Base-by-base conservation (phyloP, 345 rosid genomes). In the Citrus mangshanensis region DNA sequence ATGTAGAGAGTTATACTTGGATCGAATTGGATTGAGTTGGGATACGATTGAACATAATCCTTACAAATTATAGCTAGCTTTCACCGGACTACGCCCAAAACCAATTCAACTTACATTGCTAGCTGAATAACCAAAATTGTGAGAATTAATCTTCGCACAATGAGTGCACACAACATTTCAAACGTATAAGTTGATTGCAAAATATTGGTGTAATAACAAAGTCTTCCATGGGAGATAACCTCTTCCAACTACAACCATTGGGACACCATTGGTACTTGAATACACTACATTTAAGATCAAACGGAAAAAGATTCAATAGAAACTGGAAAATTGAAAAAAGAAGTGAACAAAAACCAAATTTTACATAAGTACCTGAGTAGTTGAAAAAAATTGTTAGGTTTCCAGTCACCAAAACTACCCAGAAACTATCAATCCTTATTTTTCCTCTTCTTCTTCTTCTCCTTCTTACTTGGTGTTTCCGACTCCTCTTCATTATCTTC, bases 371-470 rank as follows among this genome's bases (percentile, higher is more conserved):
- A 51, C 63, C 21, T 22, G 28, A 3, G 28, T 51, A 2, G 13
- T 75, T 75, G 62, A 25, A 19, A 32, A 76, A 76, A 76, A 64
- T 32, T 75, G 78, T 76, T 4, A 34, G n/a, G 64, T 66, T 75
- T 22, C 32, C 16, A 14, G 72, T 38, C 24, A 55, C 38, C 72
- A 35, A 32, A 66, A 54, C 64, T 67, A 16, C 38, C 24, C n/a
- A 35, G 10, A 32, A 32, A 19, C 65, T 8, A 30, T 77, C 58
- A 77, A 55, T 72, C 77, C 35, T 14, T 62, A 54, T 10, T 25
- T 32, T 76, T 76, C 66, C 70, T 77, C 72, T 84, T 85, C 81
- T 86, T 88, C 68, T 79, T 84, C 16, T 81, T 83, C 76, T 86
- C 79, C 75, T 86, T 78, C 80, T 86, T 85, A 18, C 79, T 72